Evolutionary conservation across 768 basidiomycete species (phyloP).

Genomic region (Cystobasidium ongulense): DNA sequence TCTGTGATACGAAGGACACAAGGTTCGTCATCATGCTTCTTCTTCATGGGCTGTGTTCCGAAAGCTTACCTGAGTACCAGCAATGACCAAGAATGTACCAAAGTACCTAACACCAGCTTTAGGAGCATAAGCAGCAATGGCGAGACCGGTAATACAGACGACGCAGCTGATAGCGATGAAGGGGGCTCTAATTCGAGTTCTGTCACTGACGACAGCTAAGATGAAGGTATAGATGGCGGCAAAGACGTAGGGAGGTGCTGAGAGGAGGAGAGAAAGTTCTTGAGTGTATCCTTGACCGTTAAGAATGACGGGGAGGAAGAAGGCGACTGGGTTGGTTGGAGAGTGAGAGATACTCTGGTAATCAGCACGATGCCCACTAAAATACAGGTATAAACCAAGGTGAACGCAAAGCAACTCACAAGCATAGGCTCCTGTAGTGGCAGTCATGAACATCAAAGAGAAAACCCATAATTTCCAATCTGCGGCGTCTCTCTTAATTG

Average conservation of each 20-base stretch:
- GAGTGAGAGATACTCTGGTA: background rate
- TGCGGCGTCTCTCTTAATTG: constrained; percentile 31
- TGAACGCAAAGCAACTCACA: background rate
- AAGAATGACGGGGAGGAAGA: constrained; percentile 43
- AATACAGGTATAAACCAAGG: no score
- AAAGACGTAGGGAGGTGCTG: constrained; percentile 15
- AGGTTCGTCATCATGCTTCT: background rate
- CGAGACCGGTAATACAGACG: constrained; percentile 39
- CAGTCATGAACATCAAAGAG: constrained; percentile 41
- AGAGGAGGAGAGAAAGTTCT: constrained; percentile 29
- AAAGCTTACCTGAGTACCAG: constrained; percentile 10
- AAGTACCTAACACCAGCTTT: constrained; percentile 13
- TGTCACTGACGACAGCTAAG: constrained; percentile 37
- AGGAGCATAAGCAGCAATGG: constrained; percentile 8
- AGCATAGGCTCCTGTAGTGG: constrained; percentile 34
- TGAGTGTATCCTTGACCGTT: constrained; percentile 41
- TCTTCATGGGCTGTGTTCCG: background rate
- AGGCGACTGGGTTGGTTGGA: constrained; percentile 29
- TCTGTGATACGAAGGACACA: background rate
- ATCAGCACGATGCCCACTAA: no score
- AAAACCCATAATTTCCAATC: constrained; percentile 44
- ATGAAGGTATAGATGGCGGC: constrained; percentile 4
- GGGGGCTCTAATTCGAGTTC: constrained; percentile 37
- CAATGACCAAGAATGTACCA: constrained; percentile 9
- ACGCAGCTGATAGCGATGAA: constrained; percentile 38